phyloP scores from a whole-genome alignment of 495 filamentous ascomycete species.

The Lasiosphaeriaceae sp. region DNA sequence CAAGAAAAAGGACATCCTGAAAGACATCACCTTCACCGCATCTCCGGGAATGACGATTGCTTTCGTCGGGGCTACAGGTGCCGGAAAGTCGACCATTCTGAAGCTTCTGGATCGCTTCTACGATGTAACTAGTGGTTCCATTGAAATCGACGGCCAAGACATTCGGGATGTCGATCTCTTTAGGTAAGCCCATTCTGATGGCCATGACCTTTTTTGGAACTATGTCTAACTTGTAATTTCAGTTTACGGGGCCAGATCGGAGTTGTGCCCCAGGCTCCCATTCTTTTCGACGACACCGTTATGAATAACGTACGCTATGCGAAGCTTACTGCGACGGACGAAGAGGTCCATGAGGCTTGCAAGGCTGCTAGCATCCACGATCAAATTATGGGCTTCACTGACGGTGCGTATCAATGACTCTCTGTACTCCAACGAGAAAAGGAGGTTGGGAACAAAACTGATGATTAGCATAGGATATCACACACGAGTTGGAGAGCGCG shows the following conservation, averaged over 20 bases:
- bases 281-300: constrained; percentile 68
- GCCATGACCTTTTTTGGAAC: background rate
- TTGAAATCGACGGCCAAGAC: constrained; percentile 72
- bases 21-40: constrained; percentile 59
- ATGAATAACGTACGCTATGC: constrained; percentile 73
- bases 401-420: constrained; percentile 26
- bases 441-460: constrained; percentile 2
- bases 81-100: constrained; percentile 73
- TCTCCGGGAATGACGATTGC: constrained; percentile 63
- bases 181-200: constrained; percentile 36
- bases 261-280: constrained; percentile 67
- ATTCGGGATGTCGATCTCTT: constrained; percentile 62
- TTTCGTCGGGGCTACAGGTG: constrained; percentile 72
- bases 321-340: constrained; percentile 53
- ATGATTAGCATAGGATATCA: constrained; percentile 43
- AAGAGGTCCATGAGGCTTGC: constrained; percentile 67
- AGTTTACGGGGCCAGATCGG: constrained; percentile 66
- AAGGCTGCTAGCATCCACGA: constrained; percentile 65
- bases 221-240: constrained; percentile 11
- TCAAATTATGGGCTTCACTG: constrained; percentile 62
- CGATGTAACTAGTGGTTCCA: constrained; percentile 59
- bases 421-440: background rate
- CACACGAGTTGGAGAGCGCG: constrained; percentile 58
- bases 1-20: constrained; percentile 60
- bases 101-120: constrained; percentile 70